Evolutionary conservation across 192 early-diverging fungal species (phyloP), one percentile per base, ranked within the genome.

Genomic region (Dissophora globulifera): DNA sequence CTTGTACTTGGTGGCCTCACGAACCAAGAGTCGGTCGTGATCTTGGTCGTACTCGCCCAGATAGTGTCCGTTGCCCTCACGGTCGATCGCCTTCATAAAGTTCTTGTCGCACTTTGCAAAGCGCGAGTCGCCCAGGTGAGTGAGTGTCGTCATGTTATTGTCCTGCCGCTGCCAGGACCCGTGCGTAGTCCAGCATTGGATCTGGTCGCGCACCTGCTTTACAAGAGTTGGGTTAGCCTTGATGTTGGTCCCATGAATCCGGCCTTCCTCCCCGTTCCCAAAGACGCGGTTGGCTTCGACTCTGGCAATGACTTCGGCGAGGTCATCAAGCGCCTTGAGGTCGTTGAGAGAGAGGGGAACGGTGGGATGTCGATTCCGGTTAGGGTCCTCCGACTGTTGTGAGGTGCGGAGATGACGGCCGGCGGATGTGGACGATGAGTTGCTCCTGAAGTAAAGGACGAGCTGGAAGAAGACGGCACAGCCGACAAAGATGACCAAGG

Each of bases 81-180:
- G 63, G 35, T 76, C 72, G 31, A 76, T 45, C 2, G 63, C 63
- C 58, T 76, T 76, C 13, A 67, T 61, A 26, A 76, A 76, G 0
- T 45, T 62, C 53, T 57, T 76, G 58, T 76, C 72, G 23, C 72
- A 76, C 32, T 76, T 76, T 6, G 72, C 35, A 23, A 76, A 76
- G 20, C 58, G 41, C n/a, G 58, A 55, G 46, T 76, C 72, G 35
- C 72, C 72, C 2, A 60, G 0, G 33, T 76, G 72, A 27, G 58
- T 66, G 19, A 67, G 51, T 3, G 58, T 32, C 7, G 41, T 19
- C 8, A 55, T 62, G 22, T 61, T 64, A 25, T 53, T 23, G 40
- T 67, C 51, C 46, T 67, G 63, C 40, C 72, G 58, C 13, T 50
- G 42, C 72, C 72, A 76, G 3, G 48, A 51, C 4, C 72, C 72